phyloP scores from a whole-genome alignment of 345 rosid genomes.

The Moringa oleifera region DNA sequence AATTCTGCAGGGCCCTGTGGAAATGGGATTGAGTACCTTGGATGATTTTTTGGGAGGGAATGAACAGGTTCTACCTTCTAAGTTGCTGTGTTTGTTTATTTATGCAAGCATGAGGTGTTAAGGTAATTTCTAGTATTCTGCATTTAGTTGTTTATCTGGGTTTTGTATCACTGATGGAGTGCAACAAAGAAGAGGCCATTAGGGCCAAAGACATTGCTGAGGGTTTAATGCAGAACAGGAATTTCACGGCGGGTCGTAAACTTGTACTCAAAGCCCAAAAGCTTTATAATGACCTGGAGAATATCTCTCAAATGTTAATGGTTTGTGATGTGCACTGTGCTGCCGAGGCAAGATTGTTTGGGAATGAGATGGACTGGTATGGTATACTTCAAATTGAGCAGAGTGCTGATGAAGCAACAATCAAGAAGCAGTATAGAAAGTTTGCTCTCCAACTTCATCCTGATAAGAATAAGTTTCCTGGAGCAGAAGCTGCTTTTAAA shows the following conservation, averaged over 20 bases:
- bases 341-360: conserved; percentile 43
- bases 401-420: conserved; percentile 54
- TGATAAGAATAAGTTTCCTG: conserved; percentile 84
- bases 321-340: conserved; percentile 90
- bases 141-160: no score
- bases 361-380: conserved; percentile 85
- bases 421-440: conserved; percentile 84
- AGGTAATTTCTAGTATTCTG: no score
- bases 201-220: conserved; percentile 69
- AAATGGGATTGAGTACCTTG: no score
- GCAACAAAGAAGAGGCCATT: conserved; percentile 91
- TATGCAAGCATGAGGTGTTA: no score
- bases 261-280: conserved; percentile 60
- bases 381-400: conserved; percentile 66
- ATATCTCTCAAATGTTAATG: conserved; percentile 55
- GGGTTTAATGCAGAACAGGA: conserved; percentile 47
- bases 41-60: no score
- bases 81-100: no score
- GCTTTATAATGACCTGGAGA: conserved; percentile 56
- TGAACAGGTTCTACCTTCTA: no score
- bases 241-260: conserved; percentile 64
- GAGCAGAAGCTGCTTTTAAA: conserved; percentile 94
- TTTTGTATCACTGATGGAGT: conserved; percentile 39
- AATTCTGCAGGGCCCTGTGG: no score
- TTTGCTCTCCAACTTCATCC: conserved; percentile 88